Conservation (phyloP, 345 rosid species). For the Anacardium occidentale region DNA sequence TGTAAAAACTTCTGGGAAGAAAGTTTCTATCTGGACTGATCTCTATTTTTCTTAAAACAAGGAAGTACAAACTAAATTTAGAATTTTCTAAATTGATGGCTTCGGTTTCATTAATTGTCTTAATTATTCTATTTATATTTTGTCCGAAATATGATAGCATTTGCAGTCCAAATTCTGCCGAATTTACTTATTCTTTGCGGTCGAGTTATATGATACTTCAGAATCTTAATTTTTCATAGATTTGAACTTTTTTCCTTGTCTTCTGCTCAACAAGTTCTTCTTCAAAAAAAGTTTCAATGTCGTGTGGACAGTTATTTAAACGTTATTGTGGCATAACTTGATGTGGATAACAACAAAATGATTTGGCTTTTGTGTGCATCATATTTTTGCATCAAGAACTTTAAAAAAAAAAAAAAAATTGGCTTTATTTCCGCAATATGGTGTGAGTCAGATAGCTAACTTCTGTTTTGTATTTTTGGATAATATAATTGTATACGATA, state of each 20-base stretch:
- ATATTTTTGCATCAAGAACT: slow-evolving; percentile 4
- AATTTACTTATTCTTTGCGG: neutral
- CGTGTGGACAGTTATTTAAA: neutral
- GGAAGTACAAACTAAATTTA: neutral
- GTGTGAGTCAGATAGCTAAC: too few species aligned
- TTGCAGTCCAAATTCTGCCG: neutral
- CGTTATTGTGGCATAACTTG: neutral
- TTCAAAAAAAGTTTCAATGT: neutral
- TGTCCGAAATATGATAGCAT: neutral
- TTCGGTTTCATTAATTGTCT: neutral
- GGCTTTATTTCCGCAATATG: too few species aligned
- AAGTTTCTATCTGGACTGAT: neutral
- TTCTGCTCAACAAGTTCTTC: neutral
- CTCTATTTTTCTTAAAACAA: neutral
- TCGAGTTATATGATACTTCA: neutral
- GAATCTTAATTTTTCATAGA: neutral
- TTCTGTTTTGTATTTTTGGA: too few species aligned
- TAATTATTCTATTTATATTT: neutral
- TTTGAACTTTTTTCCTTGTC: neutral
- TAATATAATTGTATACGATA: neutral
- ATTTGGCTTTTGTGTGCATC: neutral
- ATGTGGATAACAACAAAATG: neutral
- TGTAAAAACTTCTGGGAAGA: neutral
- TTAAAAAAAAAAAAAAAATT: too few species aligned
- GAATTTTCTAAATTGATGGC: neutral